A percentile compares a stretch with the other conserved stretches of the same genome.
These are phyloP conservation scores for Eleusine coracana DNA, from an alignment of 176 grass and related monocot genomes.

Conservation along the genomic window DNA sequence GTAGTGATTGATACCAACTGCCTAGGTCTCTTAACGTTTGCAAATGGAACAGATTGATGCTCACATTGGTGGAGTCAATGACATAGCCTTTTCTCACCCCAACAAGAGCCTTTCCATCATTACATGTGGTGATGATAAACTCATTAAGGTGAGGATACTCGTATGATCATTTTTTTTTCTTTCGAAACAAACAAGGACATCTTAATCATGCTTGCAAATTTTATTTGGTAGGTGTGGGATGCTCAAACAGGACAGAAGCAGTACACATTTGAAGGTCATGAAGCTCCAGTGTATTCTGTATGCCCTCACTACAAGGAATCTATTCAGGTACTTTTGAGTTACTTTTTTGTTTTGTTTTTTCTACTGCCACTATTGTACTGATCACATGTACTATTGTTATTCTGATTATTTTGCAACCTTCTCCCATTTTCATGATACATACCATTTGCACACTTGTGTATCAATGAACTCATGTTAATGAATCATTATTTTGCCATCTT, in stretches of 20 bases:
- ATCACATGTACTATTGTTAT: conserved; percentile 1
- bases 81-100: conserved; percentile 98
- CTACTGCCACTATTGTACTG: neutral
- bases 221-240: conserved; percentile 90
- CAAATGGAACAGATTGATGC: conserved; percentile 81
- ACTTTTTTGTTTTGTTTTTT: conserved; percentile 31
- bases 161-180: neutral
- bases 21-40: conserved; percentile 37
- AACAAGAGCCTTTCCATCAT: conserved; percentile 96
- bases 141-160: conserved; percentile 76
- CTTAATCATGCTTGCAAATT: conserved; percentile 21
- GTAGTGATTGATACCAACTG: neutral
- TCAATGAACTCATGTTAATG: conserved; percentile 2
- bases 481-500: neutral
- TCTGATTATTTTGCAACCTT: conserved; percentile 8
- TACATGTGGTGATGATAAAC: conserved; percentile 98
- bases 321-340: conserved; percentile 77
- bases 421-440: conserved; percentile 24
- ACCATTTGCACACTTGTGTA: neutral
- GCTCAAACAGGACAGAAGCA: conserved; percentile 89
- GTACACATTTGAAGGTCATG: conserved; percentile 98
- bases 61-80: conserved; percentile 96
- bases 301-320: conserved; percentile 98
- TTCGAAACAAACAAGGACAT: conserved; percentile 19
- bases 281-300: conserved; percentile 95